Conservation (phyloP, 163 green algal genomes). For the Scenedesmus sp. region DNA sequence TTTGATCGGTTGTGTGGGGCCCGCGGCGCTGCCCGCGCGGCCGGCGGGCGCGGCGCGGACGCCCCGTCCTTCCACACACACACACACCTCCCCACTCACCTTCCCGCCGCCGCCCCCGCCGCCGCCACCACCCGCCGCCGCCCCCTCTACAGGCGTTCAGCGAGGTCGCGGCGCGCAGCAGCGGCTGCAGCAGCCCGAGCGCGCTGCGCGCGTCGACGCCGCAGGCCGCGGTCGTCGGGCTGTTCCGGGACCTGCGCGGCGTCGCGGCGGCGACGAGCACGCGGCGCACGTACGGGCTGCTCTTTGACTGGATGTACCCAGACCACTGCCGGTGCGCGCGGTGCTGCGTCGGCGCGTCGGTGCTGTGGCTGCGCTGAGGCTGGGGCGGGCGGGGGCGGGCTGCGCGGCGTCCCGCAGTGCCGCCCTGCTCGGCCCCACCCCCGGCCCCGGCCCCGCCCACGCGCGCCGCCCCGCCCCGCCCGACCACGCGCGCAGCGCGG, state of each 20-base stretch:
- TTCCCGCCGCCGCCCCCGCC: no score
- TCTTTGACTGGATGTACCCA: conserved; percentile 99
- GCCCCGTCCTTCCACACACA: no score
- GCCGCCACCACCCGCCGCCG: no score
- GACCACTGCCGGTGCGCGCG: conserved; percentile 74
- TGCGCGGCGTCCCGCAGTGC: conserved; percentile 82
- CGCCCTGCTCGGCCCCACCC: no score
- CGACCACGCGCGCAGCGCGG: conserved; percentile 7
- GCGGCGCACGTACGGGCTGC: conserved; percentile 73
- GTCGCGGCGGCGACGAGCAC: conserved; percentile 88
- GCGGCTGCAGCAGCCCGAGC: conserved; percentile 29
- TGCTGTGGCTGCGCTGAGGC: no score
- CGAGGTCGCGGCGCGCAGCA: conserved; percentile 25
- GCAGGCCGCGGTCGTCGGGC: conserved; percentile 78
- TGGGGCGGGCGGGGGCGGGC: conserved; percentile 77
- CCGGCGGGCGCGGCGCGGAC: no score
- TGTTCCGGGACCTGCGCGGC: conserved; percentile 95
- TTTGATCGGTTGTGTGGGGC: no score
- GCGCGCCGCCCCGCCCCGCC: no score
- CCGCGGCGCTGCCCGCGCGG: no score
- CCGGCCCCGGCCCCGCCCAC: no score
- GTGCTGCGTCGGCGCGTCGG: no score
- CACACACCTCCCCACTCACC: background rate
- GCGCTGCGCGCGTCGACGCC: conserved; percentile 63
- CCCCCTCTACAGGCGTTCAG: conserved; percentile 68